Evolutionary conservation across 2,329 filamentous ascomycete species (phyloP).

Genomic region (Magnaporthiopsis incrustans): DNA sequence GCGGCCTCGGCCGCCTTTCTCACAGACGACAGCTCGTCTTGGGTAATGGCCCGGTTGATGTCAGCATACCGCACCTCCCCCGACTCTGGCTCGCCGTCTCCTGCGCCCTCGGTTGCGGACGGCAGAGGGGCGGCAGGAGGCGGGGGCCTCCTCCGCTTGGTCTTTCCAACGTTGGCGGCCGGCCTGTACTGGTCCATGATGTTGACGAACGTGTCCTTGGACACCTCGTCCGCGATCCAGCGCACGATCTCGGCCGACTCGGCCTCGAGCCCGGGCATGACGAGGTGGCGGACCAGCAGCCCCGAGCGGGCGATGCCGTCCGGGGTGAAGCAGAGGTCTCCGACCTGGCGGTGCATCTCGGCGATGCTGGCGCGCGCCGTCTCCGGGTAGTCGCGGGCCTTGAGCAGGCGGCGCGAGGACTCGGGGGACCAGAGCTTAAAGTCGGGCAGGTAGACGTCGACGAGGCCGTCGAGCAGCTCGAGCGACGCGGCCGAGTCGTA

Average conservation of each 20-base stretch:
- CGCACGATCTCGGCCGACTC: slow-evolving; percentile 68
- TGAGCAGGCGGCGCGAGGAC: slow-evolving; percentile 64
- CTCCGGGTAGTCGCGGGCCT: slow-evolving; percentile 67
- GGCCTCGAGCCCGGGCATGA: slow-evolving; percentile 73
- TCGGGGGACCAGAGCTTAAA: slow-evolving; percentile 71
- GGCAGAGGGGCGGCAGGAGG: not conserved
- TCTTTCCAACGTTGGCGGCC: slow-evolving; percentile 72
- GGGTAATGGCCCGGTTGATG: slow-evolving; percentile 64
- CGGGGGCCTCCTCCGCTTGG: slow-evolving; percentile 25
- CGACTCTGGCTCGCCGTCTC: slow-evolving; percentile 18
- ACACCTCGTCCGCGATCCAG: slow-evolving; percentile 67
- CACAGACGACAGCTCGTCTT: slow-evolving; percentile 58
- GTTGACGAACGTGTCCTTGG: slow-evolving; percentile 69
- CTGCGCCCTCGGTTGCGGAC: slow-evolving; percentile 18
- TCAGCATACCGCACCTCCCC: slow-evolving; percentile 60
- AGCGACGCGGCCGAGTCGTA: slow-evolving; percentile 71
- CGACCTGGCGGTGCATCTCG: slow-evolving; percentile 74
- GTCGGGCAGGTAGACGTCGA: slow-evolving; percentile 83
- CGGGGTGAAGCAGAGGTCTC: slow-evolving; percentile 71
- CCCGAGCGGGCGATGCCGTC: slow-evolving; percentile 77
- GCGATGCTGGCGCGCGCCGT: slow-evolving; percentile 69
- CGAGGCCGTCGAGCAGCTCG: slow-evolving; percentile 64
- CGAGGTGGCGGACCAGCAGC: slow-evolving; percentile 67
- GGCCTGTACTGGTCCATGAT: slow-evolving; percentile 88
- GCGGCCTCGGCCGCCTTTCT: slow-evolving; percentile 59